Percentiles rank a stretch among this genome's conserved stretches.
Conservation (phyloP, 192 early-diverging fungal genomes). For the Rhizophagus clarus region DNA sequence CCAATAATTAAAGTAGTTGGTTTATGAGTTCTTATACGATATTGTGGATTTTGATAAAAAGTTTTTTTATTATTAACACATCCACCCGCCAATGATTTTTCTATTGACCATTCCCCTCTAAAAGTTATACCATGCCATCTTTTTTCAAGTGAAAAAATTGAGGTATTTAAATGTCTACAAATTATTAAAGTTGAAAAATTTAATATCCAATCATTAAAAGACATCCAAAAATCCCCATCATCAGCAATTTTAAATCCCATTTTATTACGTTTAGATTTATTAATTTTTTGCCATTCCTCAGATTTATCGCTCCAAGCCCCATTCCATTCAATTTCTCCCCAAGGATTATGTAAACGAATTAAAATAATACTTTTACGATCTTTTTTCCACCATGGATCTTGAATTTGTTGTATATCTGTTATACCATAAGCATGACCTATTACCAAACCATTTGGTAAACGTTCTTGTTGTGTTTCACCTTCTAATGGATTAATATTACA, state of each 20-base stretch:
- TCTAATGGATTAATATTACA: slow-evolving; percentile 39
- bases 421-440: slow-evolving; percentile 48
- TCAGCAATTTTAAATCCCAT: slow-evolving; percentile 35
- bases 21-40: slow-evolving; percentile 27
- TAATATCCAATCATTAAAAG: slow-evolving; percentile 43
- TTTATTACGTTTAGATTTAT: slow-evolving; percentile 39
- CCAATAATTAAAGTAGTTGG: slow-evolving; percentile 37
- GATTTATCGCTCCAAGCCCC: slow-evolving; percentile 47
- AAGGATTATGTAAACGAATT: slow-evolving; percentile 50
- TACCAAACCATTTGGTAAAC: slow-evolving; percentile 36
- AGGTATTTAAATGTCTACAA: slow-evolving; percentile 43
- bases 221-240: slow-evolving; percentile 51
- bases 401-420: slow-evolving; percentile 36
- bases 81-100: slow-evolving; percentile 42
- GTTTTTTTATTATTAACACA: slow-evolving; percentile 43
- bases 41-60: slow-evolving; percentile 50
- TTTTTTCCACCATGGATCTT: slow-evolving; percentile 8
- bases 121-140: slow-evolving; percentile 41
- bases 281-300: slow-evolving; percentile 42
- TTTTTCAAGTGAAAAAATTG: slow-evolving; percentile 28
- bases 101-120: slow-evolving; percentile 43
- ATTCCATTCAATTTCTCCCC: slow-evolving; percentile 39
- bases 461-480: slow-evolving; percentile 9
- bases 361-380: slow-evolving; percentile 25
- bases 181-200: slow-evolving; percentile 46